These are phyloP conservation scores for Saccharomycopsis javanensis DNA, from an alignment of 805 yeast species.

Conservation along the genomic window DNA sequence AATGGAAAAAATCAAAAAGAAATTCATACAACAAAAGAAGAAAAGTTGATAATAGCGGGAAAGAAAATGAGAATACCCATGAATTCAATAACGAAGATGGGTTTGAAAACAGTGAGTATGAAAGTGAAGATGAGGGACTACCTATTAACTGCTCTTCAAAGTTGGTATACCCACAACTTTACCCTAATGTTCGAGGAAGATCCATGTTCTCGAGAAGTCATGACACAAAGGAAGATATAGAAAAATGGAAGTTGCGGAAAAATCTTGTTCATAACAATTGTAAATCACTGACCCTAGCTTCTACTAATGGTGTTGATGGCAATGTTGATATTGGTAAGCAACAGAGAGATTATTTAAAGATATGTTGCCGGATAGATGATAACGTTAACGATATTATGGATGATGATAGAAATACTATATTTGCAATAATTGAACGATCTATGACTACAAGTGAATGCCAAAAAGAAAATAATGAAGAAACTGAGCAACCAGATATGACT, in stretches of 20 bases:
- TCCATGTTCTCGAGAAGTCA: slow-evolving; percentile 3
- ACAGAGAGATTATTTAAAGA: neutral
- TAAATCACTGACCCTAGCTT: neutral
- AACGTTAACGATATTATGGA: slow-evolving; percentile 2
- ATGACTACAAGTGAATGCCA: slow-evolving; percentile 3
- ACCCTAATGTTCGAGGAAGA: slow-evolving; percentile 3
- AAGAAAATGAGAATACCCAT: neutral
- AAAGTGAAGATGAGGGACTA: neutral
- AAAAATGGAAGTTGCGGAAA: slow-evolving; percentile 2
- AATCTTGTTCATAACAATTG: neutral
- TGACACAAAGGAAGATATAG: neutral
- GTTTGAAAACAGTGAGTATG: neutral
- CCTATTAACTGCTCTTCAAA: neutral
- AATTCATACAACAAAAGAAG: neutral
- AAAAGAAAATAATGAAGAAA: neutral
- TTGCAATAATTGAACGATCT: slow-evolving; percentile 8
- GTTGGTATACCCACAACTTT: slow-evolving; percentile 3
- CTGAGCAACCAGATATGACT: neutral
- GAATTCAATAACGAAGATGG: neutral
- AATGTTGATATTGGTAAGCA: neutral
- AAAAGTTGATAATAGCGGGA: neutral
- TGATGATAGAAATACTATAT: slow-evolving; percentile 3
- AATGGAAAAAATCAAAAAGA: slow-evolving; percentile 9
- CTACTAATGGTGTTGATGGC: neutral
- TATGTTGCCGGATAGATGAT: slow-evolving; percentile 1